Evolutionary conservation across 805 yeast genomes (phyloP).

Genomic region (Candida odintsovae): DNA sequence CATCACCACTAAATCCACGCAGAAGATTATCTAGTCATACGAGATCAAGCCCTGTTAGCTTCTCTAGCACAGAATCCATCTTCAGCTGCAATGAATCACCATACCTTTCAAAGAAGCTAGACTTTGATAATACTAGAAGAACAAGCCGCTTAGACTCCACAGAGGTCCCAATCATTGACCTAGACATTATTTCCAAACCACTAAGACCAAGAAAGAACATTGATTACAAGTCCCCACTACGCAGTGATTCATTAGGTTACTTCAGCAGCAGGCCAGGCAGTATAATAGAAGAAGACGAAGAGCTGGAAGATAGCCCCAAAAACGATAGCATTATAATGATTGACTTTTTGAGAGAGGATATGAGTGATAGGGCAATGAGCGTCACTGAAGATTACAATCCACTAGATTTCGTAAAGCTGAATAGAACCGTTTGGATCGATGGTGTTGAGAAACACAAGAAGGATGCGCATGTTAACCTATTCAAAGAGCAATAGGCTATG

Average conservation of each 20-base stretch:
- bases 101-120: not conserved
- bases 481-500: not conserved
- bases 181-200: conserved; percentile 12
- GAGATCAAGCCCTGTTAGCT: conserved; percentile 8
- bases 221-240: not conserved
- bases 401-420: conserved; percentile 4
- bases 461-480: not conserved
- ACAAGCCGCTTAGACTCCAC: not conserved
- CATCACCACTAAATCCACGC: not conserved
- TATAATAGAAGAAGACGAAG: conserved; percentile 2
- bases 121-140: not conserved
- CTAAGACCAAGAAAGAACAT: conserved; percentile 6
- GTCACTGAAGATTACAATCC: conserved; percentile 11
- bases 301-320: not conserved
- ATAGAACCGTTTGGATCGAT: conserved; percentile 1
- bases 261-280: not conserved
- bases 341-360: conserved; percentile 19
- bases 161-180: conserved; percentile 11
- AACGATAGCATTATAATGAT: conserved; percentile 9
- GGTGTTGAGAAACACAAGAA: conserved; percentile 1
- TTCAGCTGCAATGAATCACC: conserved; percentile 1
- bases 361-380: conserved; percentile 11
- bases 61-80: conserved; percentile 12
- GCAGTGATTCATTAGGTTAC: conserved; percentile 2
- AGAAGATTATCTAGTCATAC: conserved; percentile 4